Conservation (phyloP, 1,284 basidiomycete genomes). For the Apiotrichum gamsii region DNA sequence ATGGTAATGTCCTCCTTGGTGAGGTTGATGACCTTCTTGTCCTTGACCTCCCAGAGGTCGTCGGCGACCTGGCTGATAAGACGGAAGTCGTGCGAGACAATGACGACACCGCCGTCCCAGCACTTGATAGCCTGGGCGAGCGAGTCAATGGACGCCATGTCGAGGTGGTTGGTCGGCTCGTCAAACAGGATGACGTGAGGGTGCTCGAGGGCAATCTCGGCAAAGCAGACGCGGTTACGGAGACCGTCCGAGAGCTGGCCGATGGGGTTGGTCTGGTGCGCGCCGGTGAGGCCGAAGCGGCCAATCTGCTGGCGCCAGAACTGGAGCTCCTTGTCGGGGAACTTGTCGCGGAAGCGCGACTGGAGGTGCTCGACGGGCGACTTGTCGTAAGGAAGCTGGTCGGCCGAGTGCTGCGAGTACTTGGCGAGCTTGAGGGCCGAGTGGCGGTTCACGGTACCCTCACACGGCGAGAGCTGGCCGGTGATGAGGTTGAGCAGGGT, state of each 20-base stretch:
- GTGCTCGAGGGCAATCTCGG: conserved; percentile 74
- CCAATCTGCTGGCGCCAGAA: conserved; percentile 93
- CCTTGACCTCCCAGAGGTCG: conserved; percentile 97
- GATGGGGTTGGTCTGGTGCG: conserved; percentile 91
- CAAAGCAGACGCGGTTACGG: conserved; percentile 67
- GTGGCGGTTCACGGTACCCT: conserved; percentile 85
- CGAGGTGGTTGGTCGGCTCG: conserved; percentile 55
- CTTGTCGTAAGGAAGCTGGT: conserved; percentile 93
- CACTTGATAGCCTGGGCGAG: conserved; percentile 91
- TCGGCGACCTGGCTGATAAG: conserved; percentile 92
- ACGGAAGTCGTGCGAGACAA: conserved; percentile 95
- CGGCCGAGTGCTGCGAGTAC: conserved; percentile 97
- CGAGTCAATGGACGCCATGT: conserved; percentile 80
- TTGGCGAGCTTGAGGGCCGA: conserved; percentile 86
- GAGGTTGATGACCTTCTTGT: conserved; percentile 87
- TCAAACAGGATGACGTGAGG: conserved; percentile 80
- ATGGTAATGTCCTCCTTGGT: conserved; percentile 83
- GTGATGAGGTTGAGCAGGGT: conserved; percentile 95
- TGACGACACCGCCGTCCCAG: conserved; percentile 95
- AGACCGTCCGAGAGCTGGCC: conserved; percentile 91
- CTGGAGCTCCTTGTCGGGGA: conserved; percentile 83
- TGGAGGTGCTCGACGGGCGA: conserved; percentile 94
- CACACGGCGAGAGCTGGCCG: conserved; percentile 67
- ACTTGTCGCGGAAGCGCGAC: conserved; percentile 68
- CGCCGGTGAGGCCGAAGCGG: conserved; percentile 88